Evolutionary conservation across 2,329 filamentous ascomycete genomes (phyloP), one percentile per base, ranked within the genome.

Genomic region (Botryotinia calthae): DNA sequence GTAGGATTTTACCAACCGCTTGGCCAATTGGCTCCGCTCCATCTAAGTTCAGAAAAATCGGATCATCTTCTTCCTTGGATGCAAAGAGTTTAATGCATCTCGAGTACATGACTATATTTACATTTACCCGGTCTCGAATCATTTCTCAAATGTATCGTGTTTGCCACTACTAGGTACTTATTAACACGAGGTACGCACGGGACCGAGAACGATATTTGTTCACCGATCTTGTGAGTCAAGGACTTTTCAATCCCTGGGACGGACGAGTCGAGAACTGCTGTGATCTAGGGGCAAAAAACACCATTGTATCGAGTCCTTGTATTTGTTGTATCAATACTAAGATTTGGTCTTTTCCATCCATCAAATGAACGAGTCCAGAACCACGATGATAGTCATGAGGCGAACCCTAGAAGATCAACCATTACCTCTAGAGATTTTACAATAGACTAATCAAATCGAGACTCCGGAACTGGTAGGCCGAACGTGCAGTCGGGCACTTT

Each of bases 51-150:
- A 18, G 28, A 56, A 34, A 70, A 61, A 61, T 46, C 67, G 67
- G 54, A 70, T 61, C 54, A 46, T 70, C 66, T 61, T 46, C 66
- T 37, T 69, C 66, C 66, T 46, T 69, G 66, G n/a, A 62, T 61
- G 54, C 44, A 70, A 61, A 61, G 20, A 69, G 67, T 16, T 46
- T 67, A 69, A 58, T 34, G 51, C 66, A 44, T 59, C 59, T 12
- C 51, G 51, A 56, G 51, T 56, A 56, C 51, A 56, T 40, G 34
- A 40, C 12, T 62, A 40, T 34, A 25, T 62, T 48, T 25, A 14
- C 18, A 44, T 61, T 69, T 70, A 61, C 44, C 65, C 48, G 48
- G 20, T 31, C 64, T 37, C 51, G n/a, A 28, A 28, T 14, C 51
- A 18, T 14, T 56, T 67, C 51, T 56, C 48, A 56, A 5, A 31